Evolutionary conservation across 1,139 yeast genomes (phyloP), one percentile per base, ranked within the genome.

Genomic region (Lodderomyces beijingensis): DNA sequence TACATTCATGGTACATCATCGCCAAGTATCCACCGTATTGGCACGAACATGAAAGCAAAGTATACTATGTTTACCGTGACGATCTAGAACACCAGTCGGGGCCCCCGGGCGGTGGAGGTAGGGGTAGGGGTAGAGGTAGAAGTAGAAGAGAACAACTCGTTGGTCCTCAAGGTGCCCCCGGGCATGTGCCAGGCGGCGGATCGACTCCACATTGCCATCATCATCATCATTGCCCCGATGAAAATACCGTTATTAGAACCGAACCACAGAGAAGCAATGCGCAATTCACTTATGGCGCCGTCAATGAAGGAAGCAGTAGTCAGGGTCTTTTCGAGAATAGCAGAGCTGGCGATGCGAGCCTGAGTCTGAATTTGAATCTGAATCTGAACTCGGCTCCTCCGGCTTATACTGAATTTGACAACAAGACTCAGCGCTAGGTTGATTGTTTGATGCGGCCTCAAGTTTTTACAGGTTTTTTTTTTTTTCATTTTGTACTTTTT

Each of bases 1-100:
- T 78, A 26, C 84, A 77, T 19, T 7, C 81, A 4, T 76, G 83
- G 79, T 78, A 77, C 48, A 74, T 78, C 45, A 77, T 78, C 31
- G 66, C 76, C 37, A 57, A 69, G 45, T 62, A 59, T 46, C 74
- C 73, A 7, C 57, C 64, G 2, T 57, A 57, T 34, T 34, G 22
- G 15, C 32, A 38, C 4, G 30, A 31, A 9, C 46, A 43, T 15
- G 32, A 29, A 23, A n/a, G 20, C 7, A 57, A 53, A 27, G 49
- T 62, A 19, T 62, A 60, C 46, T 62, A 60, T 39, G 47, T 62
- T 4, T 57, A 59, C 38, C 44, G 58, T 30, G 46, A 50, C 32
- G 67, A 62, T 40, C 50, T 62, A 35, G 68, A 63, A 38, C 55
- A 48, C 40, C 59, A 59, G 30, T 27, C 40, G 8, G n/a, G n/a